These are phyloP conservation scores for Trametes elegans DNA, from an alignment of 768 basidiomycete genomes.

Conservation along the genomic window DNA sequence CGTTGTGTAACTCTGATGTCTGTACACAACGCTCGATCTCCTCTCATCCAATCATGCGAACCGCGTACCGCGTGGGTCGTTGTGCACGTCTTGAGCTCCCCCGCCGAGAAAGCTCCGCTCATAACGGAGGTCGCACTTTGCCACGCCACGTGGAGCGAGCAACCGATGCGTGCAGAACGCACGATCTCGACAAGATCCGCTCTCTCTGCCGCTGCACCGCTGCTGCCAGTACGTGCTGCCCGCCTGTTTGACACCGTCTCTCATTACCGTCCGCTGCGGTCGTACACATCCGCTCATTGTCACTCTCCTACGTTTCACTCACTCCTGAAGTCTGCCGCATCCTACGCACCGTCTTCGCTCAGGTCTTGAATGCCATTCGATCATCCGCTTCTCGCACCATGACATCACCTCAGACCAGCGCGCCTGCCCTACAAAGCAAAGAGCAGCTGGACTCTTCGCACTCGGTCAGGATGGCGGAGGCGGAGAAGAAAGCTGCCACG, in stretches of 20 bases:
- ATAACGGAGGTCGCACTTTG: constrained; percentile 1
- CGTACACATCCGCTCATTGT: neutral
- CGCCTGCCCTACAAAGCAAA: constrained; percentile 5
- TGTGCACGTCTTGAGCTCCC: neutral
- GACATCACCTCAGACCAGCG: constrained; percentile 21
- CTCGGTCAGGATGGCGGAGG: constrained; percentile 10
- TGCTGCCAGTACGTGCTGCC: neutral
- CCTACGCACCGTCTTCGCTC: neutral
- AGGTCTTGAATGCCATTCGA: constrained; percentile 3
- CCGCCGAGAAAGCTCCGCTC: neutral
- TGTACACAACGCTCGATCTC: constrained; percentile 1
- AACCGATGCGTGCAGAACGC: neutral
- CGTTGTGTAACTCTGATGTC: neutral
- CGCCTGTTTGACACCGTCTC: neutral
- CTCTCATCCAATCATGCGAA: neutral
- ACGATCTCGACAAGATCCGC: constrained; percentile 13
- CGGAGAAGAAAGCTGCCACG: constrained; percentile 13
- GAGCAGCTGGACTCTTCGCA: constrained; percentile 4
- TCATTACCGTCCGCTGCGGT: neutral
- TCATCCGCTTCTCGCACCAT: constrained; percentile 16
- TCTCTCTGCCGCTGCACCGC: constrained; percentile 6
- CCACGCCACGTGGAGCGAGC: constrained; percentile 7
- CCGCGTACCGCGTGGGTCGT: too few relatives aligned
- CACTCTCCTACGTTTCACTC: neutral
- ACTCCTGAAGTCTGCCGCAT: neutral